Evolutionary conservation across 2,329 filamentous ascomycete genomes (phyloP).

Genomic region (Septoria linicola): DNA sequence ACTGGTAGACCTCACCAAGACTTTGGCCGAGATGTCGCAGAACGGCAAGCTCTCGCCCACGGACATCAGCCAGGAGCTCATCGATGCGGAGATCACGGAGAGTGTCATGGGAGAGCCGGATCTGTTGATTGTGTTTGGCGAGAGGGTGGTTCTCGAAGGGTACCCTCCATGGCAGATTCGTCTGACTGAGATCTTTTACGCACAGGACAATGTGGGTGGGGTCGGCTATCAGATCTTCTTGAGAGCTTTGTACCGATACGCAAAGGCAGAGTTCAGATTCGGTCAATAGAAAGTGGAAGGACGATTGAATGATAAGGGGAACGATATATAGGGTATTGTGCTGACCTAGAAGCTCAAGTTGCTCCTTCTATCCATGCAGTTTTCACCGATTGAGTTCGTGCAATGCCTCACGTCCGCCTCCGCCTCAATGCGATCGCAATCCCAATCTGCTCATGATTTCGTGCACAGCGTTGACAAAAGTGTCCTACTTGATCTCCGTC

Average conservation of each 20-base stretch:
- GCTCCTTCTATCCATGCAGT: slow-evolving; percentile 2
- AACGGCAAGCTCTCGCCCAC: slow-evolving; percentile 74
- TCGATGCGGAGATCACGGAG: slow-evolving; percentile 81
- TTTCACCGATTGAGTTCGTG: not conserved
- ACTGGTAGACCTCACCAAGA: slow-evolving; percentile 91
- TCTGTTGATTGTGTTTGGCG: slow-evolving; percentile 81
- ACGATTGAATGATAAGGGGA: slow-evolving; percentile 1
- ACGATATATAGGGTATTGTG: slow-evolving; percentile 13
- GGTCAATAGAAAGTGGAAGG: slow-evolving; percentile 52
- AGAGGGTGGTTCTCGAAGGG: slow-evolving; percentile 77
- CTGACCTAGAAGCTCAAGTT: not conserved
- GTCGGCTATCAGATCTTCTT: slow-evolving; percentile 96
- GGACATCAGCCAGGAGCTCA: slow-evolving; percentile 81
- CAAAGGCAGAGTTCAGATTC: slow-evolving; percentile 83
- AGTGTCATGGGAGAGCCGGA: slow-evolving; percentile 86
- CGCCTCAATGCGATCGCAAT: not conserved
- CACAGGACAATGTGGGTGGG: slow-evolving; percentile 45
- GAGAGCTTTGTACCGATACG: slow-evolving; percentile 77
- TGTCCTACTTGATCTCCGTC: slow-evolving; percentile 50
- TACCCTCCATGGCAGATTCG: slow-evolving; percentile 97
- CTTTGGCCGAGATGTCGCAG: slow-evolving; percentile 92
- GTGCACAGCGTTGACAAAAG: not conserved
- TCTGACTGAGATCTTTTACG: slow-evolving; percentile 86
- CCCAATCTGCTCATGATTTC: no score
- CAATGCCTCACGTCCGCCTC: not conserved